Evolutionary conservation across 192 early-diverging fungal genomes (phyloP), one percentile per base, ranked within the genome.

Genomic region (Dissophora globulifera): DNA sequence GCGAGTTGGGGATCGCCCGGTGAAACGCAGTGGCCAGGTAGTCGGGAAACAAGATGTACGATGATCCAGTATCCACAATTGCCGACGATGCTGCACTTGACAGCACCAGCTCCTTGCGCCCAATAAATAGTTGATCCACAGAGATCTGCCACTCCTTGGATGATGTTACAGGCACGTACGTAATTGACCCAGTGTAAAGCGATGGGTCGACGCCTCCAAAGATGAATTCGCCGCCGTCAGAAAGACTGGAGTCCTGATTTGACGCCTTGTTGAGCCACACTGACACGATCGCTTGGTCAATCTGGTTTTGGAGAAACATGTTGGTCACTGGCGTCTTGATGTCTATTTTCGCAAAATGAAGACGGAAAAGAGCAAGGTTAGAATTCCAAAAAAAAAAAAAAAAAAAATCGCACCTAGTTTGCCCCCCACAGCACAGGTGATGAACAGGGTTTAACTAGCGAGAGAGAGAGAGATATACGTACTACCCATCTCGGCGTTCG

Each of bases 271-370:
- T 90, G 43, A 99, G 83, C 83, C 92, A 98, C 53, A 96, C 95
- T 9, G 91, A 92, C 59, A 99, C 96, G 17, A 98, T 58, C 1
- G 90, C 91, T 57, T 96, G 81, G 45, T 95, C 92, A 40, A 99
- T 76, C 25, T 76, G 84, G 51, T 53, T 67, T 49, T 63, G 80
- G 4, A n/a, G 30, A n/a, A 78, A 71, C 84, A 67, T 82, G 75
- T 64, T 82, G 46, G 10, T 84, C 62, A 46, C 79, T 45, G 66
- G 81, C 41, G 59, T 81, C 62, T 58, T 82, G 56, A 59, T 22
- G 41, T 50, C 59, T 62, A 13, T n/a, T n/a, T n/a, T n/a, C n/a
- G n/a, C n/a, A n/a, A n/a, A n/a, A n/a, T n/a, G n/a, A n/a, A n/a
- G n/a, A n/a, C n/a, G n/a, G n/a, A n/a, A n/a, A n/a, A n/a, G 38